Evolutionary conservation across 495 filamentous ascomycete genomes (phyloP), one percentile per base, ranked within the genome.

Genomic region (Aspergillus coremiiformis): DNA sequence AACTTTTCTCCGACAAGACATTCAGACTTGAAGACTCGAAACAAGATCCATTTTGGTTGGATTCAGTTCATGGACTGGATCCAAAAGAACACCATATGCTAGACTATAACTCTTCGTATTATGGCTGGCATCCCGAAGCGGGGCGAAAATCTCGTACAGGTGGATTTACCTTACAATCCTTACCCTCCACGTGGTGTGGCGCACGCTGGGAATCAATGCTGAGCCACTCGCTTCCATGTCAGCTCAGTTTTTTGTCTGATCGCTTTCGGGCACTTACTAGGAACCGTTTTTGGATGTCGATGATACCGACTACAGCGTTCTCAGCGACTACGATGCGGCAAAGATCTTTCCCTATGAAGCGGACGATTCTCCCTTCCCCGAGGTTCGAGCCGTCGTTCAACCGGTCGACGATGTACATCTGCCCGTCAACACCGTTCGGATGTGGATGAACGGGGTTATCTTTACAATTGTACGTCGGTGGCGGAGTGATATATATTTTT

Each of bases 361-460:
- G 44, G 80, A 86, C 42, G 76, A 89, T 56, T 87, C 83, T 42
- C 84, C 84, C 14, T 89, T 86, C 53, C 82, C 83, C 24, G 83
- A 89, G 65, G 86, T 68, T 22, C 71, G 65, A 26, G 67, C 69
- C 21, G 66, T 72, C 52, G 67, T 70, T 12, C 56, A 51, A 20
- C 63, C 82, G 48, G 80, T 78, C 54, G 80, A 89, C 65, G 83
- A 88, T 58, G 73, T 81, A 49, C 70, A 78, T n/a, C 63, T 84
- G 47, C 83, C 83, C 9, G 73, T 79, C 24, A 86, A 84, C 49
- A 88, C 85, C 5, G 73, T 84, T 44, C 82, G 85, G 41, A 85
- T 85, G 55, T 89, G 85, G 85, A 69, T 79, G 15, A 84, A 88
- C 59, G 85, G 85, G 23, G 60, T 89, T 50, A 39, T 85, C 3